Conservation (phyloP, 306 rosid species). For the Cucurbita argyrosperma region DNA sequence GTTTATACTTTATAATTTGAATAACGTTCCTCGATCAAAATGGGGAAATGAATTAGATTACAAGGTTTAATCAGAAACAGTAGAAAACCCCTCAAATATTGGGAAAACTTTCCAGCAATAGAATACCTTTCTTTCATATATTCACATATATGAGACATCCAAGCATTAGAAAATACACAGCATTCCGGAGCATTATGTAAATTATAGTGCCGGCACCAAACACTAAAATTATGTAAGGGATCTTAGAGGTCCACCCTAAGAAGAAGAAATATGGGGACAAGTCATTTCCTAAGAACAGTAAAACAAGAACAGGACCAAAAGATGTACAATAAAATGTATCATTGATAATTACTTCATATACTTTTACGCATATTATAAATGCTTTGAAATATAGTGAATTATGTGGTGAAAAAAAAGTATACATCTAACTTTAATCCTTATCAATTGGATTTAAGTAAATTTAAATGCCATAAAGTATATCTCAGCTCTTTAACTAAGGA, state of each 20-base stretch:
- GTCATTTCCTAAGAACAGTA: neutral
- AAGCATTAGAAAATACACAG: neutral
- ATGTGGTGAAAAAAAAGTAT: neutral
- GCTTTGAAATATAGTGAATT: neutral
- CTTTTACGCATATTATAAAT: neutral
- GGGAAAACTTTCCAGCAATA: neutral
- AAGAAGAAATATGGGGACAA: neutral
- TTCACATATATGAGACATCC: neutral
- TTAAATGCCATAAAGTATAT: neutral
- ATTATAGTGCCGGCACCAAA: neutral
- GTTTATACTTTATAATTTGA: conserved; percentile 11
- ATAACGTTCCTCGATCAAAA: neutral
- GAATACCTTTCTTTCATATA: neutral
- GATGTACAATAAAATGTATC: neutral
- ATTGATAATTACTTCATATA: neutral
- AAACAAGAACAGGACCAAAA: neutral
- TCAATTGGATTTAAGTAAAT: neutral
- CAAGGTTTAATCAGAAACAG: no score
- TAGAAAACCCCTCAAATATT: neutral
- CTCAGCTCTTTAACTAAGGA: neutral
- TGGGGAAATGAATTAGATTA: neutral
- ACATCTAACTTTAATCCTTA: neutral
- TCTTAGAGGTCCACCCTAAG: neutral
- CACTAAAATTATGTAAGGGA: neutral
- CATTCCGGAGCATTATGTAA: neutral